Conservation (phyloP, 148 eudicot genomes). For the Camellia sinensis region DNA sequence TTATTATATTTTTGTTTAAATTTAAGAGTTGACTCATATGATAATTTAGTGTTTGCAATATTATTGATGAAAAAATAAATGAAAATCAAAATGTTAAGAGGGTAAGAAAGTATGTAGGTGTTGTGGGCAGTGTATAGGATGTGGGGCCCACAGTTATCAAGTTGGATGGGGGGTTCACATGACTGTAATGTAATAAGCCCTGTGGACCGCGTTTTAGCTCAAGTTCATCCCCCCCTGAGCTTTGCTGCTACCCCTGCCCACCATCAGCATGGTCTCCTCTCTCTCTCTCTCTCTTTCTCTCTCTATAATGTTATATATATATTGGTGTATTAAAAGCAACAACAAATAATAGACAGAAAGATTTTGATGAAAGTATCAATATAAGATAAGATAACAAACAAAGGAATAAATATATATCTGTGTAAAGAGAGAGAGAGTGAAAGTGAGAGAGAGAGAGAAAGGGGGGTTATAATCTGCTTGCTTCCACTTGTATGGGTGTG, state of each 20-base stretch:
- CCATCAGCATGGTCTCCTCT: slow-evolving; percentile 25
- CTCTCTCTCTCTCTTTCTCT: slow-evolving; percentile 6
- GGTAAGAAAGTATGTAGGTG: neutral
- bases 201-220: neutral
- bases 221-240: slow-evolving; percentile 59
- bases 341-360: slow-evolving; percentile 14
- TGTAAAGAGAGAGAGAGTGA: neutral
- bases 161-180: slow-evolving; percentile 12
- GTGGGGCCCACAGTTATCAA: slow-evolving; percentile 9
- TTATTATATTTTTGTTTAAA: too few relatives aligned
- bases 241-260: slow-evolving; percentile 30
- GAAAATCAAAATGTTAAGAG: slow-evolving; percentile 45
- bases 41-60: too few relatives aligned
- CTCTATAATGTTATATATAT: neutral
- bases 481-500: slow-evolving; percentile 22
- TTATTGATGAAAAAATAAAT: neutral
- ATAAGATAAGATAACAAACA: slow-evolving; percentile 9
- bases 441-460: neutral
- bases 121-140: slow-evolving; percentile 16
- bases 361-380: neutral
- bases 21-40: too few relatives aligned
- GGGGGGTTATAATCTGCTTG: neutral
- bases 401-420: neutral
- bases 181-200: neutral
- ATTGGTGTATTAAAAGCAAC: slow-evolving; percentile 18